Evolutionary conservation across 768 basidiomycete genomes (phyloP).

Genomic region (Cyclocybe aegerita): DNA sequence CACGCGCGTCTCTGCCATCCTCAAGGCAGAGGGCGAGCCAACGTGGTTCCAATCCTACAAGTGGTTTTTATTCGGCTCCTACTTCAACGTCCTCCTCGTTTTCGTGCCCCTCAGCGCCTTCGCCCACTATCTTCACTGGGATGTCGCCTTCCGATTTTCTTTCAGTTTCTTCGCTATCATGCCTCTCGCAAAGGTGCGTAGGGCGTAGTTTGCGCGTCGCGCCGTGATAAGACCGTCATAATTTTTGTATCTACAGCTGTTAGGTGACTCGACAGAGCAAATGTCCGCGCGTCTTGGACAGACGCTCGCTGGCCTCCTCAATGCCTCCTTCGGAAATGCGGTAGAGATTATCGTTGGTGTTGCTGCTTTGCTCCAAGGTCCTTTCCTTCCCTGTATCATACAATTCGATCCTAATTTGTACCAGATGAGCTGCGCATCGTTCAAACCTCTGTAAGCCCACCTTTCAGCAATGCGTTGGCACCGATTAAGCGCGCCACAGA

Average conservation of each 20-base stretch:
- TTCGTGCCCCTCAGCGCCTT: conserved; percentile 75
- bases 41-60: conserved; percentile 55
- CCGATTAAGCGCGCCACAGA: conserved; percentile 36
- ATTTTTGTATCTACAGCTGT: conserved; percentile 41
- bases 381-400: neutral
- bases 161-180: conserved; percentile 84
- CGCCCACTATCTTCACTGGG: conserved; percentile 69
- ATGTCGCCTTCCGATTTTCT: conserved; percentile 68
- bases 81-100: conserved; percentile 74
- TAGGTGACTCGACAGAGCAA: conserved; percentile 83
- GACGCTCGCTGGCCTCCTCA: conserved; percentile 83
- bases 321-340: conserved; percentile 82
- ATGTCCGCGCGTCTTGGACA: conserved; percentile 77
- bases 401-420: conserved; percentile 6
- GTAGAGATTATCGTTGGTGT: conserved; percentile 91
- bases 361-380: conserved; percentile 79
- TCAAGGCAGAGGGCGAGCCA: conserved; percentile 66
- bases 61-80: conserved; percentile 64
- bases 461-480: neutral
- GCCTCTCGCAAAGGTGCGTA: conserved; percentile 78
- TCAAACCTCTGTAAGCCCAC: conserved; percentile 72
- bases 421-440: conserved; percentile 83
- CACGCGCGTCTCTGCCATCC: conserved; percentile 34
- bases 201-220: neutral
- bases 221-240: conserved; percentile 1